phyloP scores from a whole-genome alignment of 2,329 filamentous ascomycete species.

The Microsporum canis region DNA sequence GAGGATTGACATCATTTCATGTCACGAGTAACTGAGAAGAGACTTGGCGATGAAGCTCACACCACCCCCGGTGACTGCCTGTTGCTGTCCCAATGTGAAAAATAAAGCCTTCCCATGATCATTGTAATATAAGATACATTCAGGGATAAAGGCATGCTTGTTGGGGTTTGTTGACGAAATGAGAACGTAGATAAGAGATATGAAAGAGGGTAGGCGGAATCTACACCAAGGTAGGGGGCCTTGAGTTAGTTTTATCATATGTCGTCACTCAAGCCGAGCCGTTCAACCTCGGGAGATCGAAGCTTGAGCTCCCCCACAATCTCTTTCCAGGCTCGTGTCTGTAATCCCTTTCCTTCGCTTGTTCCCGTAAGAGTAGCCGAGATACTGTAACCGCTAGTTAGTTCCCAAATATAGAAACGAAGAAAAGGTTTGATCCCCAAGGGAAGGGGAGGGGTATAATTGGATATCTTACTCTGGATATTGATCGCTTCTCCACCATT shows the following conservation, averaged over 20 bases:
- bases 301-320: conserved; percentile 9
- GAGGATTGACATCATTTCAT: background rate
- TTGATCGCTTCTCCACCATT: conserved; percentile 30
- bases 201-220: background rate
- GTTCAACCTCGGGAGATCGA: conserved; percentile 2
- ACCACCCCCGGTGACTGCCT: background rate
- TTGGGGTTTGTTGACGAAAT: background rate
- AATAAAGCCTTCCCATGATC: background rate
- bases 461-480: conserved; percentile 11
- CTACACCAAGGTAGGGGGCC: background rate
- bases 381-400: conserved; percentile 1
- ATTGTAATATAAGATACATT: background rate
- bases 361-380: conserved; percentile 8
- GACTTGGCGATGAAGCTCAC: background rate
- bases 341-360: conserved; percentile 5
- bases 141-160: background rate
- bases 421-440: background rate
- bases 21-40: background rate
- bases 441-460: background rate
- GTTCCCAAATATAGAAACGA: background rate
- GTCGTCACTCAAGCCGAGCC: background rate
- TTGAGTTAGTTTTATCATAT: background rate
- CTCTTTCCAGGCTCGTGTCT: conserved; percentile 10
- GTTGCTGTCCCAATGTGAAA: background rate
- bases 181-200: background rate